A percentile compares a stretch with the other conserved stretches of the same genome.
These are phyloP conservation scores for Micractinium sp. DNA, from an alignment of 139 green algal species.

Conservation along the genomic window DNA sequence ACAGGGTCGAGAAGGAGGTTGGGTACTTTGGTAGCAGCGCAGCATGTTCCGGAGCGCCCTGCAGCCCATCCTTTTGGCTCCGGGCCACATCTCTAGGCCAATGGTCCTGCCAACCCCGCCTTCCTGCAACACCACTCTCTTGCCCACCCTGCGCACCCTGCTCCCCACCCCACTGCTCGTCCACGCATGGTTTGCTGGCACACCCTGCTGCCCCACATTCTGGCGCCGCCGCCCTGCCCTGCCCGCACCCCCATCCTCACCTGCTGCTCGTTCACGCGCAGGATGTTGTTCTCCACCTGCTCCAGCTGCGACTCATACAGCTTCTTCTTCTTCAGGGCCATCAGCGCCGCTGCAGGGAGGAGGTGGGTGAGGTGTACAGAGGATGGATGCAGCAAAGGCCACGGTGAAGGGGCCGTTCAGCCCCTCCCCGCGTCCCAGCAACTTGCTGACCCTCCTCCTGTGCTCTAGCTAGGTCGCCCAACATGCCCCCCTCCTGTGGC, in stretches of 20 bases:
- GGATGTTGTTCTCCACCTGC: constrained; percentile 89
- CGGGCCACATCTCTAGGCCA: no score
- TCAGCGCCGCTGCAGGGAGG: constrained; percentile 65
- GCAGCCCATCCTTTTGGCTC: background rate
- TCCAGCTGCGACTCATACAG: constrained; percentile 89
- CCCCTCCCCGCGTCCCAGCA: no score
- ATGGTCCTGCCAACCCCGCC: no score
- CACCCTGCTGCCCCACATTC: background rate
- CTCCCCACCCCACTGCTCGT: background rate
- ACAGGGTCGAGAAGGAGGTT: no score
- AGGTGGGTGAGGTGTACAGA: constrained; percentile 16
- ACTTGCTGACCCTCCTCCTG: no score
- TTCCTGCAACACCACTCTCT: background rate
- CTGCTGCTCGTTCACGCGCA: constrained; percentile 93
- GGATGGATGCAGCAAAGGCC: no score
- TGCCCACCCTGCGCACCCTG: no score
- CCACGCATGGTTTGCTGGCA: background rate
- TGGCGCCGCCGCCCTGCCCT: background rate
- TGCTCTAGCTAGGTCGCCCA: no score
- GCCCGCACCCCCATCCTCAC: constrained; percentile 46
- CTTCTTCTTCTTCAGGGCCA: constrained; percentile 96
- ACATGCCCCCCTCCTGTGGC: no score
- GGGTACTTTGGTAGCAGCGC: background rate
- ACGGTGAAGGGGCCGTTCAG: no score
- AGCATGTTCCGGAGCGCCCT: background rate